Percentiles rank a stretch among this genome's conserved stretches.
Conservation (phyloP, 2,329 filamentous ascomycete genomes). For the Aureobasidium melanogenum region DNA sequence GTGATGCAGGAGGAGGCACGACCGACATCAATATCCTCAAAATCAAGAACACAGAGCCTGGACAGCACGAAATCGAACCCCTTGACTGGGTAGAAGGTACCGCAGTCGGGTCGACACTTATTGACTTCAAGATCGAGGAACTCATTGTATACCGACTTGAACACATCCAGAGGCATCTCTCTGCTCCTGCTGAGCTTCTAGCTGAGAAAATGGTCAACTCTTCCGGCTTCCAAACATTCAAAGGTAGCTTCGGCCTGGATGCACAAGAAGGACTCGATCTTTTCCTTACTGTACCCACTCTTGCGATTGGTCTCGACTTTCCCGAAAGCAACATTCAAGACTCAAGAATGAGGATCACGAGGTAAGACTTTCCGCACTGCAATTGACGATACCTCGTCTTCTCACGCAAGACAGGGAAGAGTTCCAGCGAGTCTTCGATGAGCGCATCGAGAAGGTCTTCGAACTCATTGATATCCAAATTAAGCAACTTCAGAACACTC, state of each 20-base stretch:
- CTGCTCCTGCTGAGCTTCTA: not conserved
- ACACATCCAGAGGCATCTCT: not conserved
- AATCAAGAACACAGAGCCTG: conserved; percentile 16
- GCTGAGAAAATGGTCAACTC: conserved; percentile 28
- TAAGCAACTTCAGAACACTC: conserved; percentile 21
- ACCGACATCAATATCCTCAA: conserved; percentile 32
- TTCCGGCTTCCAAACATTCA: conserved; percentile 30
- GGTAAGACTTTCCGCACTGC: conserved; percentile 12
- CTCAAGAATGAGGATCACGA: conserved; percentile 27
- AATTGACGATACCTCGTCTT: not conserved
- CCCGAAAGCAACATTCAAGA: conserved; percentile 24
- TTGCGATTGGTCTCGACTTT: conserved; percentile 26
- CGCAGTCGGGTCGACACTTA: conserved; percentile 34
- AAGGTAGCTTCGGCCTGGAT: conserved; percentile 32
- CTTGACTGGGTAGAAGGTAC: conserved; percentile 16
- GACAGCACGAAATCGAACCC: not conserved
- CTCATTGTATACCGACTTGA: not conserved
- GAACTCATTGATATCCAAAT: conserved; percentile 29
- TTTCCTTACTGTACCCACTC: conserved; percentile 23
- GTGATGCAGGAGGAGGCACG: conserved; percentile 44
- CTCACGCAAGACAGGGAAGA: not conserved
- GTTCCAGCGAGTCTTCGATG: conserved; percentile 24
- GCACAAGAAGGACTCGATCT: conserved; percentile 13
- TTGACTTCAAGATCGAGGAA: conserved; percentile 30
- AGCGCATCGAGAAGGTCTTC: conserved; percentile 25